phyloP scores from a whole-genome alignment of 768 basidiomycete species.

The Boletus sp. region DNA sequence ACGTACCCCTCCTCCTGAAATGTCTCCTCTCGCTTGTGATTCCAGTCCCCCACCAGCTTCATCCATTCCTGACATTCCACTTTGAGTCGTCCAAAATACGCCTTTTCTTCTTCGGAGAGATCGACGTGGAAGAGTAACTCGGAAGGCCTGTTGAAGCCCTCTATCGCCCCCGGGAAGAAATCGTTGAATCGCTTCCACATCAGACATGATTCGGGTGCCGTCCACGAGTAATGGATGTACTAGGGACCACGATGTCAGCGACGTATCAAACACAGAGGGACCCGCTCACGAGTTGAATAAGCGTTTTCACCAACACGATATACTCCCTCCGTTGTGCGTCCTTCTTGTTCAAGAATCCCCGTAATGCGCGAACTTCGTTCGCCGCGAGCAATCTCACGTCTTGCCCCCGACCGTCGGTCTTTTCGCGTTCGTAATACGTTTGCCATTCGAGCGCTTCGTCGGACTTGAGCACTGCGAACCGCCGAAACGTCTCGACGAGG shows the following conservation, averaged over 20 bases:
- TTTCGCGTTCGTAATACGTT: constrained; percentile 16
- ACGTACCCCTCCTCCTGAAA: constrained; percentile 3
- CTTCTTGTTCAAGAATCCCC: constrained; percentile 8
- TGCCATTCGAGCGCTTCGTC: constrained; percentile 33
- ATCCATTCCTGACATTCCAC: neutral
- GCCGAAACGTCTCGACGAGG: constrained; percentile 20
- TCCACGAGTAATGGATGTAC: constrained; percentile 32
- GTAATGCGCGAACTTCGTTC: constrained; percentile 14
- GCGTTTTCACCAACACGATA: constrained; percentile 18
- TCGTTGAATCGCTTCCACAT: constrained; percentile 21
- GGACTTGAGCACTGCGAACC: no score
- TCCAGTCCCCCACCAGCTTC: no score
- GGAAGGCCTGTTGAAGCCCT: constrained; percentile 6
- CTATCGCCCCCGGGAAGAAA: constrained; percentile 28
- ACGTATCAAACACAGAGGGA: neutral
- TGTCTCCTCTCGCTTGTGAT: no score
- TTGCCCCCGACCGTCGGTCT: neutral
- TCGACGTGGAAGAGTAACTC: constrained; percentile 21
- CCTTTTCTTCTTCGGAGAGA: constrained; percentile 23
- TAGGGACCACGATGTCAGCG: neutral
- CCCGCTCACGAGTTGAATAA: constrained; percentile 22
- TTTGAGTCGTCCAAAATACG: constrained; percentile 13
- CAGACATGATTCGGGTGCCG: constrained; percentile 27
- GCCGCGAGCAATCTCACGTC: constrained; percentile 19
- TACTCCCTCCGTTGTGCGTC: constrained; percentile 22